Base-by-base conservation (phyloP, 768 basidiomycete genomes). In the Amyloporia xantha region DNA sequence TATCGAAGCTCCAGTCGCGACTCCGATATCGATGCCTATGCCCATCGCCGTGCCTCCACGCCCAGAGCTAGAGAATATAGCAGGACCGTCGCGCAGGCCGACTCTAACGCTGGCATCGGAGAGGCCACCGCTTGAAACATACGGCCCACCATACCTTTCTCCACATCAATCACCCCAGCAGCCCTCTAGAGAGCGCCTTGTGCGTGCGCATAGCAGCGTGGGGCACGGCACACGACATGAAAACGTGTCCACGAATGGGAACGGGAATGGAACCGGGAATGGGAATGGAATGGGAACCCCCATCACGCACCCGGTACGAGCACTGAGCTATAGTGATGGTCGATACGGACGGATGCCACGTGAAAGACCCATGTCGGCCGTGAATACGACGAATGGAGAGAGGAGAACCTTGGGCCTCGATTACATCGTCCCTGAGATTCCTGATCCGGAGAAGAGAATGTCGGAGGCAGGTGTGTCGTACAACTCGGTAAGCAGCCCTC, bases 271-370 rank as follows among this genome's bases (percentile, higher is more conserved):
- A 7, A 15, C 9, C 30, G 30, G 30, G 7, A 33, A 33, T 15
- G 30, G 30, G 30, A 7, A 33, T 15, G 30, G 9, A 33, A 7
- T 15, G 9, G 30, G 30, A 9, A 30, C 19, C 17, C 7, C 35
- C 44, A 36, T 54, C 38, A 47, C 47, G 1, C 40, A 27, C 5
- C 52, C 50, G 3, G 27, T 39, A 19, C 47, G 55, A 41, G 44
- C 44, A 12, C 33, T 33, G 6, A 57, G 56, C 50, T 48, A 52
- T 47, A 20, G 27, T 33, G n/a, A n/a, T n/a, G n/a, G n/a, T n/a
- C n/a, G n/a, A n/a, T n/a, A n/a, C n/a, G n/a, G n/a, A n/a, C n/a
- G n/a, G n/a, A n/a, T n/a, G n/a, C n/a, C n/a, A n/a, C n/a, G n/a
- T n/a, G n/a, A n/a, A n/a, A n/a, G n/a, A n/a, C n/a, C n/a, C n/a